phyloP scores from a whole-genome alignment of 768 basidiomycete species.

The Ephemerocybe angulata region DNA sequence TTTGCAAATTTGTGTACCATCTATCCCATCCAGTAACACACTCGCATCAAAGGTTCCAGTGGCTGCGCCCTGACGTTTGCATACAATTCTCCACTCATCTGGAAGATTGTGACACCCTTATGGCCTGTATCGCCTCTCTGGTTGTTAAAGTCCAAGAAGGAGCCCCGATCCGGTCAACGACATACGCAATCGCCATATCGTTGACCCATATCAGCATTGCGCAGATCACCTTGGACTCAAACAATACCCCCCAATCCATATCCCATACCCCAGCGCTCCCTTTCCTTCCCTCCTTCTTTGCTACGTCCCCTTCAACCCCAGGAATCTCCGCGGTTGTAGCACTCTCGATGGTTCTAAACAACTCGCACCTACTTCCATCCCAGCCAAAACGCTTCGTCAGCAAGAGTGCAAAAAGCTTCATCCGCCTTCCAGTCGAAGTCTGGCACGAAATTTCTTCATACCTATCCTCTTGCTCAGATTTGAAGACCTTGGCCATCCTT shows the following conservation, averaged over 20 bases:
- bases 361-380: not conserved
- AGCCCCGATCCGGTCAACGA: not conserved
- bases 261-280: not conserved
- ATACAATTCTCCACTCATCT: not conserved
- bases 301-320: not conserved
- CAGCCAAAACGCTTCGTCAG: not conserved
- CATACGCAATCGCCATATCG: not conserved
- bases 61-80: not conserved
- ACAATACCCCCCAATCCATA: not conserved
- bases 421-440: not conserved
- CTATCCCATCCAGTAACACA: not conserved
- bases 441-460: not conserved
- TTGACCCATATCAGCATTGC: conserved; percentile 1
- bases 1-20: not conserved
- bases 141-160: not conserved
- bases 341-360: conserved; percentile 1
- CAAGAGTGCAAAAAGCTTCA: too few species aligned
- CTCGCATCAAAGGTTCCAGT: not conserved
- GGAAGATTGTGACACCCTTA: not conserved
- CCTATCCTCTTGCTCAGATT: not conserved
- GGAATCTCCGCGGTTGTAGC: conserved; percentile 2
- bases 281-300: conserved; percentile 4
- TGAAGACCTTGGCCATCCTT: not conserved
- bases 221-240: not conserved
- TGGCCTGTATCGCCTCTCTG: not conserved